Evolutionary conservation across 1,284 basidiomycete species (phyloP).

Genomic region (Takashimella koratensis): DNA sequence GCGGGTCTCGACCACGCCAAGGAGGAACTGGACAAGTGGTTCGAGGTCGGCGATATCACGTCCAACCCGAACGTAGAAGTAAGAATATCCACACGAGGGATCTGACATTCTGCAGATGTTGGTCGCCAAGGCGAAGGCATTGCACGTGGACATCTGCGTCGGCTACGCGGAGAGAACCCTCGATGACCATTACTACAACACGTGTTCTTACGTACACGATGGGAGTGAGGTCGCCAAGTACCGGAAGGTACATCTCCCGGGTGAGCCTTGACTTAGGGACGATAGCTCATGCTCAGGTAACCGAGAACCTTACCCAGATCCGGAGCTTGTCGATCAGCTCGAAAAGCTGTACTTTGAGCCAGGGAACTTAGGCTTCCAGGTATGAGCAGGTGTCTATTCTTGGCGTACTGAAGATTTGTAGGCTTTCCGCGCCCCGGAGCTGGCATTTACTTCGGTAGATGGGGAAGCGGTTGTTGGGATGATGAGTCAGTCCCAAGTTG

Average conservation of each 20-base stretch:
- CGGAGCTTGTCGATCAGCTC: constrained; percentile 36
- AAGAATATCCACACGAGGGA: constrained; percentile 21
- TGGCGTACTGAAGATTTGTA: too few relatives aligned
- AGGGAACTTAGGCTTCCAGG: constrained; percentile 34
- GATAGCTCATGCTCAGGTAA: too few relatives aligned
- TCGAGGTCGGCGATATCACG: constrained; percentile 29
- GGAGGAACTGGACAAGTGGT: too few relatives aligned
- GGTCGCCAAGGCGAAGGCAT: constrained; percentile 13
- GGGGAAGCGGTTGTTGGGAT: too few relatives aligned
- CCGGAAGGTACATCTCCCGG: constrained; percentile 37
- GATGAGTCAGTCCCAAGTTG: too few relatives aligned
- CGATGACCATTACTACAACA: constrained; percentile 19
- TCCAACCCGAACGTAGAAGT: constrained; percentile 24
- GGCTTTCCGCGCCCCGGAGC: too few relatives aligned
- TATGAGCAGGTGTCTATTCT: too few relatives aligned
- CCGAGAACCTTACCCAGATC: constrained; percentile 27
- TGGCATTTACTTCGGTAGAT: constrained; percentile 21
- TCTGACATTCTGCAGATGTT: constrained; percentile 37
- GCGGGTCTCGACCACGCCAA: constrained; percentile 26
- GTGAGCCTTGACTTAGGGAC: constrained; percentile 36
- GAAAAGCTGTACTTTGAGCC: constrained; percentile 41
- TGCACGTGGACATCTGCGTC: constrained; percentile 32
- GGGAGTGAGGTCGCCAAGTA: constrained; percentile 29
- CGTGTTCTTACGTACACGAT: constrained; percentile 22
- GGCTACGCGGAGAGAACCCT: constrained; percentile 20